Conservation (phyloP, 352 stramenopile genomes). For the Sclerospora graminicola region DNA sequence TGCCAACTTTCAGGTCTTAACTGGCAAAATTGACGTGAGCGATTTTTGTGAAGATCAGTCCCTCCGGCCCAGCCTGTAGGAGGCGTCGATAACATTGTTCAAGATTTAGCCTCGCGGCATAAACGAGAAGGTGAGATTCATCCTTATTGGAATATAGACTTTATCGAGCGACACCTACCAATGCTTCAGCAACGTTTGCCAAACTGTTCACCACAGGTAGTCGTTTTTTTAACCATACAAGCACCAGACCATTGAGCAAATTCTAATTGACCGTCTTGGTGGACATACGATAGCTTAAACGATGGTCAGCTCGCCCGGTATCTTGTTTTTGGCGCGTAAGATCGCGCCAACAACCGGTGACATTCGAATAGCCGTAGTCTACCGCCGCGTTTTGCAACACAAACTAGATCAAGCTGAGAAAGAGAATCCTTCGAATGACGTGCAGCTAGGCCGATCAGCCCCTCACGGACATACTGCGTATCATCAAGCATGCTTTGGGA, state of each 20-base stretch:
- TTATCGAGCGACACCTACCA: slow-evolving; percentile 68
- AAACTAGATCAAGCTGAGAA: slow-evolving; percentile 28
- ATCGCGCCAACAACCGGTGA: slow-evolving; percentile 67
- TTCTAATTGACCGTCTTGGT: slow-evolving; percentile 59
- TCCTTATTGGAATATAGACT: slow-evolving; percentile 79
- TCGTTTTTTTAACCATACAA: slow-evolving; percentile 78
- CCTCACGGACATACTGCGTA: slow-evolving; percentile 61
- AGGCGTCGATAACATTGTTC: too few relatives aligned
- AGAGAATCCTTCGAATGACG: slow-evolving; percentile 16
- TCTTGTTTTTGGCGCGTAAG: slow-evolving; percentile 77
- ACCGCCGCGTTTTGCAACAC: slow-evolving; percentile 53
- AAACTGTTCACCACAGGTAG: slow-evolving; percentile 39
- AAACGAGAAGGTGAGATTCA: too few relatives aligned
- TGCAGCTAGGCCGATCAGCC: slow-evolving; percentile 18
- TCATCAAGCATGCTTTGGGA: slow-evolving; percentile 67
- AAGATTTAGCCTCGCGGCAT: too few relatives aligned
- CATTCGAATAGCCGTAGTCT: slow-evolving; percentile 62
- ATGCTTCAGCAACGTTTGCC: slow-evolving; percentile 44
- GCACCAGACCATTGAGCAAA: slow-evolving; percentile 67
- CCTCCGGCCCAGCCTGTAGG: too few relatives aligned
- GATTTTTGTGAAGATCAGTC: too few relatives aligned
- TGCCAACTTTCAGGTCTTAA: too few relatives aligned
- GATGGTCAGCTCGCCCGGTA: slow-evolving; percentile 56
- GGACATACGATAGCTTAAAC: slow-evolving; percentile 27
- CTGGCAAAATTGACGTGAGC: too few relatives aligned